Conservation (phyloP, 805 yeast genomes). For the Kluyveromyces nonfermentans region DNA sequence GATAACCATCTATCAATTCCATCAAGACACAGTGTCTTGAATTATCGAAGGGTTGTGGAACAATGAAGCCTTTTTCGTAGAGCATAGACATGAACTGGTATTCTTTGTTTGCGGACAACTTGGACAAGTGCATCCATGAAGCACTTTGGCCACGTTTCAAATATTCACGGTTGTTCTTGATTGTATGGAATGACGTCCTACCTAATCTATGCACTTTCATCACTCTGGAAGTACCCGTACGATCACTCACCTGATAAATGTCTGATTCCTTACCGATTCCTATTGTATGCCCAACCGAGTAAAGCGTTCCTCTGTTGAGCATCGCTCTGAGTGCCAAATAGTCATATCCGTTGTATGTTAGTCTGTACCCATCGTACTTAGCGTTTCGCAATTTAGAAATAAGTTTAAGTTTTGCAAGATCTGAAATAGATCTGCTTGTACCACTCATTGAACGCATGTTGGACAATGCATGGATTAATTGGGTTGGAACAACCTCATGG, state of each 20-base stretch:
- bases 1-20: conserved; percentile 85
- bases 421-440: conserved; percentile 70
- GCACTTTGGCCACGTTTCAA: conserved; percentile 57
- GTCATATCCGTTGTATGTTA: conserved; percentile 86
- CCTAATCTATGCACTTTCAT: conserved; percentile 90
- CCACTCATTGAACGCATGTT: conserved; percentile 67
- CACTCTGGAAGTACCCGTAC: conserved; percentile 56
- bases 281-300: conserved; percentile 75
- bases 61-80: conserved; percentile 65
- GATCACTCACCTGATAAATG: conserved; percentile 72
- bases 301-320: conserved; percentile 61
- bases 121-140: conserved; percentile 88
- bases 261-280: conserved; percentile 99
- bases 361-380: conserved; percentile 86
- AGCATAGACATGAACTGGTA: conserved; percentile 77
- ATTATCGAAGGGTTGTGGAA: conserved; percentile 82
- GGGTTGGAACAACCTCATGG: conserved; percentile 92
- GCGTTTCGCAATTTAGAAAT: conserved; percentile 78
- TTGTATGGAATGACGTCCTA: conserved; percentile 84
- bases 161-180: conserved; percentile 90
- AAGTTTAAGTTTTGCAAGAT: conserved; percentile 76
- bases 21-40: conserved; percentile 88
- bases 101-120: conserved; percentile 88
- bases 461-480: conserved; percentile 69
- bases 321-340: conserved; percentile 82